Conservation (phyloP, 192 early-diverging fungal genomes). For the Funneliformis geosporum region DNA sequence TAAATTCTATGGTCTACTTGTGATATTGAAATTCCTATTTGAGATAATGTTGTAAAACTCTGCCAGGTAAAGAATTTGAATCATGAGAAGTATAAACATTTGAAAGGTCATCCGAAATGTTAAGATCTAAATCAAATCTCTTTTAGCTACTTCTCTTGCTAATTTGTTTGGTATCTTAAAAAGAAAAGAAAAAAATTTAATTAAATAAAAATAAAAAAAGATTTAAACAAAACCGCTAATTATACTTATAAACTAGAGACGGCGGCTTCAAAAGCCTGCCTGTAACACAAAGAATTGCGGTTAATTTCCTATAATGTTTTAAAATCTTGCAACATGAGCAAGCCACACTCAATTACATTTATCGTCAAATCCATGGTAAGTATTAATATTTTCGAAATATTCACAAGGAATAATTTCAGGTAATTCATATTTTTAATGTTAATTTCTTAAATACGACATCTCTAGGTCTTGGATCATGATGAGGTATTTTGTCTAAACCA, state of each 20-base stretch:
- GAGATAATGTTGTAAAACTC: not conserved
- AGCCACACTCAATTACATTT: not conserved
- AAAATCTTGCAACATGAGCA: not conserved
- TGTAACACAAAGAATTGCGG: not conserved
- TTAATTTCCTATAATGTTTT: not conserved
- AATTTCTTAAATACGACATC: not conserved
- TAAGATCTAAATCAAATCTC: not conserved
- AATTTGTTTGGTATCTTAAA: not conserved
- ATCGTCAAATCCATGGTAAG: not conserved
- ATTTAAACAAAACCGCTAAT: not conserved
- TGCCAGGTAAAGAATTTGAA: not conserved
- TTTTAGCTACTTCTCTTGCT: too few relatives aligned
- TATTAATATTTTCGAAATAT: not conserved
- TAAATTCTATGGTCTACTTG: not conserved
- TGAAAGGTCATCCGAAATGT: too few relatives aligned
- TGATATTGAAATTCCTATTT: not conserved
- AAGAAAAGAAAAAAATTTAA: not conserved
- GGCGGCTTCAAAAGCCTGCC: not conserved
- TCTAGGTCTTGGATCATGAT: not conserved
- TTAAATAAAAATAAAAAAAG: not conserved
- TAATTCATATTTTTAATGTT: not conserved
- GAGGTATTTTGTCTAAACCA: not conserved
- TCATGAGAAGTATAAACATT: too few relatives aligned
- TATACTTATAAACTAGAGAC: not conserved
- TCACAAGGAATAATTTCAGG: not conserved